Evolutionary conservation across 352 stramenopile species (phyloP).

Genomic region (Phytophthora europaea): DNA sequence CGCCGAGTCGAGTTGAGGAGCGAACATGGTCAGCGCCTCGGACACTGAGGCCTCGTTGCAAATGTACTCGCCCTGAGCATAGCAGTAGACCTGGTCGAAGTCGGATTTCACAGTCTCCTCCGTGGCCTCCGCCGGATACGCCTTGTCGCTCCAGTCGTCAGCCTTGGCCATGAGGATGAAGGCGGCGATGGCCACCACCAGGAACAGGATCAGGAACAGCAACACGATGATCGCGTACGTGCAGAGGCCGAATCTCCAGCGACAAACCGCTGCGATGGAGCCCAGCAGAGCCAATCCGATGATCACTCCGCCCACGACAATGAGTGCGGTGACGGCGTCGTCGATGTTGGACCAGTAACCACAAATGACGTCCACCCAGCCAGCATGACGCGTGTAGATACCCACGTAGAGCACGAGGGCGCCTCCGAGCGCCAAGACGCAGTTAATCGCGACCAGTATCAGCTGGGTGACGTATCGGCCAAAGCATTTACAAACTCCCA

Average conservation of each 20-base stretch:
- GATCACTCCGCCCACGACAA: conserved; percentile 62
- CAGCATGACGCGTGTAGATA: conserved; percentile 49
- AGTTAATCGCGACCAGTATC: conserved; percentile 70
- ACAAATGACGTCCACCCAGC: conserved; percentile 66
- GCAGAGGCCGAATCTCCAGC: conserved; percentile 63
- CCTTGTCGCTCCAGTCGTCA: conserved; percentile 53
- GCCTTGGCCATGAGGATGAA: conserved; percentile 59
- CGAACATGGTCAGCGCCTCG: conserved; percentile 62
- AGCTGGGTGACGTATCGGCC: conserved; percentile 39
- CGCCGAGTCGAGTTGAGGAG: conserved; percentile 40
- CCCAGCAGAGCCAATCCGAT: conserved; percentile 68
- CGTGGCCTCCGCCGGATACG: conserved; percentile 58
- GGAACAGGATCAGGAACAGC: conserved; percentile 64
- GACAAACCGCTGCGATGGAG: conserved; percentile 61
- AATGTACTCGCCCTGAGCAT: conserved; percentile 75
- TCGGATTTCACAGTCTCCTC: conserved; percentile 61
- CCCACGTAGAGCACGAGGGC: conserved; percentile 64
- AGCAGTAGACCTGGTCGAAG: conserved; percentile 81
- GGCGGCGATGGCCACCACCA: conserved; percentile 49
- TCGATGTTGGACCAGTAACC: conserved; percentile 61
- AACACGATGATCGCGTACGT: conserved; percentile 67
- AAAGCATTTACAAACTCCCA: conserved; percentile 32
- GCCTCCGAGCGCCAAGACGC: conserved; percentile 61
- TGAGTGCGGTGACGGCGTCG: conserved; percentile 55
- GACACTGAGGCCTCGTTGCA: conserved; percentile 62